Conservation (phyloP, 495 filamentous ascomycete genomes). For the Astrothelium subdiscretum region DNA sequence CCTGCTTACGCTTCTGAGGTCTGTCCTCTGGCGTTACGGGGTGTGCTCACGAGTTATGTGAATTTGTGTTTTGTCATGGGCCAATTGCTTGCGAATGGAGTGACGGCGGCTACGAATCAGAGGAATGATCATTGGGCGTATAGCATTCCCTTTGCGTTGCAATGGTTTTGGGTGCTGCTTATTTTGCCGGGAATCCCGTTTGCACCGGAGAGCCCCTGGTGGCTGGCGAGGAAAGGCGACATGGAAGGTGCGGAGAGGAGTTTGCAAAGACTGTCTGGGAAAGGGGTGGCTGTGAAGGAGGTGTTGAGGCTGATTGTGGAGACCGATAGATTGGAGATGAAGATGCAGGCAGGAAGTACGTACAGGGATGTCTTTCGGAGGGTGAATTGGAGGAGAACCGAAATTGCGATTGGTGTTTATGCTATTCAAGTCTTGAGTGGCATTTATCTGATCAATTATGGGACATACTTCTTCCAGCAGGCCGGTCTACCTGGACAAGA, state of each 20-base stretch:
- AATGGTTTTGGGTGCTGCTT: conserved; percentile 34
- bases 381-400: conserved; percentile 27
- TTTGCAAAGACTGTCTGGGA: conserved; percentile 26
- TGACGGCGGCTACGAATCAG: conserved; percentile 29
- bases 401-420: conserved; percentile 45
- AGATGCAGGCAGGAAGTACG: conserved; percentile 22
- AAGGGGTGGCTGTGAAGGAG: conserved; percentile 29
- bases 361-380: conserved; percentile 32
- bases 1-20: conserved; percentile 38
- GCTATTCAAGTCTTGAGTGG: conserved; percentile 72
- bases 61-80: conserved; percentile 41
- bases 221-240: conserved; percentile 28
- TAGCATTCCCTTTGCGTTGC: conserved; percentile 30
- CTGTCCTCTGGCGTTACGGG: conserved; percentile 15
- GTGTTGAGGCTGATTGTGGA: conserved; percentile 30
- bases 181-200: conserved; percentile 26
- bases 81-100: conserved; percentile 40
- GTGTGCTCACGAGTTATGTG: conserved; percentile 27
- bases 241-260: conserved; percentile 27
- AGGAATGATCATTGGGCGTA: conserved; percentile 28
- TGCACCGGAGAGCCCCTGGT: conserved; percentile 31
- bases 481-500: conserved; percentile 42
- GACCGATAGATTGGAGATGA: conserved; percentile 28
- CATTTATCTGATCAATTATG: conserved; percentile 71
- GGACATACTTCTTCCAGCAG: conserved; percentile 65